phyloP scores from a whole-genome alignment of 768 basidiomycete genomes.

The Cantharellus anzutake region DNA sequence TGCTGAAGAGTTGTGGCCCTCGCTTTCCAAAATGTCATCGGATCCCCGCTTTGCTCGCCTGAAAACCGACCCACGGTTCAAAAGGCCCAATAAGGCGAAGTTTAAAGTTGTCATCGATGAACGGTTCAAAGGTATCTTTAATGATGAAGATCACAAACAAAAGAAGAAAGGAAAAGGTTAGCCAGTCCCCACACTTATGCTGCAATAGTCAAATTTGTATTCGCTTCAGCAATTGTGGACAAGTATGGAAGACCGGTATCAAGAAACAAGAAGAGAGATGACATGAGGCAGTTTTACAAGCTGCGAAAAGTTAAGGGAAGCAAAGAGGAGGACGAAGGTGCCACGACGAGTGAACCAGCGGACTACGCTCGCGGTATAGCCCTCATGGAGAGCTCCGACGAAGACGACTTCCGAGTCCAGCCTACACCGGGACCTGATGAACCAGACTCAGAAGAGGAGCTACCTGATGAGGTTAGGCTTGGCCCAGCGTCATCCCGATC shows the following conservation, averaged over 20 bases:
- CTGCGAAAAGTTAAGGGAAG: conserved; percentile 15
- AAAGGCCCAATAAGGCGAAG: conserved; percentile 58
- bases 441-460: conserved; percentile 14
- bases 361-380: conserved; percentile 88
- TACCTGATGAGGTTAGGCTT: neutral
- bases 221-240: conserved; percentile 33
- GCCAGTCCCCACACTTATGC: neutral
- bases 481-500: neutral
- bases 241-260: conserved; percentile 72
- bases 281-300: conserved; percentile 64
- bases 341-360: conserved; percentile 21
- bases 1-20: neutral
- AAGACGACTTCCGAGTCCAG: conserved; percentile 28
- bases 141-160: conserved; percentile 21
- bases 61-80: conserved; percentile 83
- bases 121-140: conserved; percentile 70
- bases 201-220: neutral
- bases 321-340: conserved; percentile 19
- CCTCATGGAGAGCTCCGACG: conserved; percentile 62
- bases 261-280: conserved; percentile 50
- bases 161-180: conserved; percentile 9
- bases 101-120: conserved; percentile 80
- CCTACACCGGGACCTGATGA: conserved; percentile 21
- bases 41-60: conserved; percentile 80
- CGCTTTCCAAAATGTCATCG: conserved; percentile 19